These are phyloP conservation scores for Phytopythium mirpurense DNA, from an alignment of 352 stramenopile species.

Conservation along the genomic window DNA sequence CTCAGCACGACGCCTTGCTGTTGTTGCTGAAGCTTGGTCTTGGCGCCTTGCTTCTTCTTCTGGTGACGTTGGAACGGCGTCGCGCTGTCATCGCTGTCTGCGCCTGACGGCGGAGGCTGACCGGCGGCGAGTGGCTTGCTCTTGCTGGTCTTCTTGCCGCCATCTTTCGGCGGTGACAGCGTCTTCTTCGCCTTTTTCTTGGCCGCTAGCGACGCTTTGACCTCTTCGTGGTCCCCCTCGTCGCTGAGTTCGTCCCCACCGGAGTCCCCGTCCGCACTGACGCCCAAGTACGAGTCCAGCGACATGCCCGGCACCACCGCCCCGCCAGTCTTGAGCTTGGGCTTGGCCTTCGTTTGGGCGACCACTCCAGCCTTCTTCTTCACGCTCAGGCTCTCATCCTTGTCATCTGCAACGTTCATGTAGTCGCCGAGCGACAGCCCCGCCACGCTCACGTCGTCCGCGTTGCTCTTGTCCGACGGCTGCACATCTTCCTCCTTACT, in stretches of 20 bases:
- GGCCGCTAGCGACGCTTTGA: slow-evolving; percentile 18
- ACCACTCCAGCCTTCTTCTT: slow-evolving; percentile 1
- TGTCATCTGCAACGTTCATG: slow-evolving; percentile 35
- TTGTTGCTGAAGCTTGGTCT: slow-evolving; percentile 36
- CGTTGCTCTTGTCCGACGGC: slow-evolving; percentile 6
- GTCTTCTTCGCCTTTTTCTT: slow-evolving; percentile 35
- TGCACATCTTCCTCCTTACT: neutral
- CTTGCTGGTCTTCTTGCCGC: slow-evolving; percentile 3
- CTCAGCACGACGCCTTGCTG: slow-evolving; percentile 7
- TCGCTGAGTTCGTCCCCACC: slow-evolving; percentile 3
- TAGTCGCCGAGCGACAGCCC: slow-evolving; percentile 60
- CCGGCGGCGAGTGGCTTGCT: slow-evolving; percentile 5
- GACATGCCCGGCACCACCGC: slow-evolving; percentile 51
- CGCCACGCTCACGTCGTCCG: slow-evolving; percentile 19
- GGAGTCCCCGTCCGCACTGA: slow-evolving; percentile 10
- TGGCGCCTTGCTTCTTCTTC: slow-evolving; percentile 40
- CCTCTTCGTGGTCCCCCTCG: slow-evolving; percentile 10
- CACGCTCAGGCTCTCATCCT: slow-evolving; percentile 5
- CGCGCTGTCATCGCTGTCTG: slow-evolving; percentile 9
- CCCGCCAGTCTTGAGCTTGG: slow-evolving; percentile 13
- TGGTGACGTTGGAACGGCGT: slow-evolving; percentile 46
- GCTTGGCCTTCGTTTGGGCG: neutral
- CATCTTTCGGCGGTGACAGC: slow-evolving; percentile 13
- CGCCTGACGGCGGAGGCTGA: neutral
- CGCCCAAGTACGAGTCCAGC: slow-evolving; percentile 53